phyloP scores from a whole-genome alignment of 202 grass and related monocot genomes.

The Dendrocalamus latiflorus region DNA sequence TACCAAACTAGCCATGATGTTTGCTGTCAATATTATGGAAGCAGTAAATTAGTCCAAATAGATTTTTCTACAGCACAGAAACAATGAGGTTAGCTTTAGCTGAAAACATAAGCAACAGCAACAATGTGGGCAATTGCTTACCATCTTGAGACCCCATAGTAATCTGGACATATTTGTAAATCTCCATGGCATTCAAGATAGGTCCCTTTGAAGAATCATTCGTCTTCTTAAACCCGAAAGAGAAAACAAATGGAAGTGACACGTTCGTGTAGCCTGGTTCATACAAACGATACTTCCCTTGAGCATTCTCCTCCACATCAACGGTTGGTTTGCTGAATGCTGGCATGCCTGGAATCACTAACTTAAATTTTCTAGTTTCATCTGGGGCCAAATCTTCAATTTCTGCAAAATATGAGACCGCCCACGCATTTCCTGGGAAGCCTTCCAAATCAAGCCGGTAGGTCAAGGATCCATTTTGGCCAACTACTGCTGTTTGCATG shows the following conservation, averaged over 20 bases:
- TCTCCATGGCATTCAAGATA: slow-evolving; percentile 88
- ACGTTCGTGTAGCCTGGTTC: slow-evolving; percentile 85
- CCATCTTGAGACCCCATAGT: slow-evolving; percentile 82
- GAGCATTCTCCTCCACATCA: slow-evolving; percentile 86
- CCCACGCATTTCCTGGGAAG: too few relatives aligned
- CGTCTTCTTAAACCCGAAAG: slow-evolving; percentile 73
- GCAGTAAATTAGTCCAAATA: slow-evolving; percentile 9
- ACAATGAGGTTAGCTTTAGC: not conserved
- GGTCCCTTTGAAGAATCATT: slow-evolving; percentile 95
- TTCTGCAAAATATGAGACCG: too few relatives aligned
- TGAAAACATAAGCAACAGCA: not conserved
- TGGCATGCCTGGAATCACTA: slow-evolving; percentile 70
- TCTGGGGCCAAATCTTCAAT: too few relatives aligned
- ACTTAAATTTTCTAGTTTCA: slow-evolving; percentile 93
- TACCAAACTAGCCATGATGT: slow-evolving; percentile 63
- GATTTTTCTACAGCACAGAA: not conserved
- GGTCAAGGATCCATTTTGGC: too few relatives aligned
- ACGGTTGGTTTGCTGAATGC: slow-evolving; percentile 81
- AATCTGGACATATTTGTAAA: slow-evolving; percentile 86
- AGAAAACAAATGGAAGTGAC: slow-evolving; percentile 87
- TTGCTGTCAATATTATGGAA: slow-evolving; percentile 46
- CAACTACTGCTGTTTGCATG: too few relatives aligned
- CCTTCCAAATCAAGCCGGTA: too few relatives aligned
- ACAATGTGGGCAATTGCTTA: slow-evolving; percentile 19
- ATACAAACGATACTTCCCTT: slow-evolving; percentile 79